These are phyloP conservation scores for Fusarium mundagurra DNA, from an alignment of 2,329 filamentous ascomycete species.

Conservation along the genomic window DNA sequence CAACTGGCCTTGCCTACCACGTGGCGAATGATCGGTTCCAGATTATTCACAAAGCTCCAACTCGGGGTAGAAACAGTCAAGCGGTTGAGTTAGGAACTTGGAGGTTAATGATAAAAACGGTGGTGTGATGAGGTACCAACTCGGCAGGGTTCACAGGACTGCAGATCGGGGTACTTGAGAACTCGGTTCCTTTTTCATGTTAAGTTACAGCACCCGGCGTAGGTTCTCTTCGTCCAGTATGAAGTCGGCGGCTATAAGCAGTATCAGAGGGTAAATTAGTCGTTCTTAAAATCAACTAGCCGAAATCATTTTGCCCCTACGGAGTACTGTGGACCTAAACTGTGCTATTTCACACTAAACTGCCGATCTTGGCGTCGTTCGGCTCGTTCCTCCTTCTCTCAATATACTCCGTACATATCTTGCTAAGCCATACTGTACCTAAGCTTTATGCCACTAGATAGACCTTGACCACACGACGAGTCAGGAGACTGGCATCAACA, in stretches of 20 bases:
- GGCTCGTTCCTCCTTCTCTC: background rate
- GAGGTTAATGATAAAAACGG: too few relatives aligned
- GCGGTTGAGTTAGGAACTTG: background rate
- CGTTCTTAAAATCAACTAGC: too few relatives aligned
- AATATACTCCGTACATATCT: background rate
- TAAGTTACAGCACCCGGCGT: too few relatives aligned
- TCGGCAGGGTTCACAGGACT: background rate
- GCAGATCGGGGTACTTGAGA: background rate
- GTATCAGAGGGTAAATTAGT: background rate
- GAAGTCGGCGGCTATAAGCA: background rate
- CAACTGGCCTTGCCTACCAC: background rate
- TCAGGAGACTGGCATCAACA: background rate
- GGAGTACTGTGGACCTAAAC: too few relatives aligned
- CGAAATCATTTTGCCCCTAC: background rate
- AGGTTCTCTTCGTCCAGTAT: background rate
- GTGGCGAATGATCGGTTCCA: rapidly evolving
- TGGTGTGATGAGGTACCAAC: background rate
- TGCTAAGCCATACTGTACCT: too few relatives aligned
- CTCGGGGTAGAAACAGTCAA: rapidly evolving
- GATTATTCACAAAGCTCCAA: background rate
- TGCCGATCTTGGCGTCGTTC: background rate
- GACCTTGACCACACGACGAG: too few relatives aligned
- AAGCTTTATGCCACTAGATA: too few relatives aligned
- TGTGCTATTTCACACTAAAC: background rate
- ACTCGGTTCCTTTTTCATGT: too few relatives aligned